Evolutionary conservation across 768 basidiomycete genomes (phyloP).

Genomic region (Sporobolomyces roseus): DNA sequence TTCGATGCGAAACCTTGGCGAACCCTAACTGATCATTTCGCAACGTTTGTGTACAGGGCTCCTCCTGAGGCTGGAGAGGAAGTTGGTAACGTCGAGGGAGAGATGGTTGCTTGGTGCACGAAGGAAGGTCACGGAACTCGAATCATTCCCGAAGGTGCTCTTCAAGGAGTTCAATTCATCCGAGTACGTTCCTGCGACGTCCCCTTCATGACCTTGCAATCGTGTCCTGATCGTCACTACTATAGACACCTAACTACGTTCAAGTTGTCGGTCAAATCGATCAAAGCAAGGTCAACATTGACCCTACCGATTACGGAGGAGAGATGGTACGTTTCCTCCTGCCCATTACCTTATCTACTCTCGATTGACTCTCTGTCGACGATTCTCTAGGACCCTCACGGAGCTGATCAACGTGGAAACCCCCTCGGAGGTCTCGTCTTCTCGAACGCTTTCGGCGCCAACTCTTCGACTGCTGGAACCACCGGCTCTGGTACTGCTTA

Average conservation of each 20-base stretch:
- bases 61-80: slow-evolving; percentile 28
- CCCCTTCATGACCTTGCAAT: background rate
- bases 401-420: slow-evolving; percentile 73
- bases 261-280: slow-evolving; percentile 61
- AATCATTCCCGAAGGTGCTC: slow-evolving; percentile 63
- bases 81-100: slow-evolving; percentile 43
- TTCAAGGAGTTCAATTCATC: slow-evolving; percentile 64
- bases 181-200: slow-evolving; percentile 7
- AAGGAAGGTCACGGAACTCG: slow-evolving; percentile 63
- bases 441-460: slow-evolving; percentile 58
- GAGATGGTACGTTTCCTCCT: slow-evolving; percentile 56
- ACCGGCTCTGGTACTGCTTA: slow-evolving; percentile 42
- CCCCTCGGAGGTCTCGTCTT: slow-evolving; percentile 56
- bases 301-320: slow-evolving; percentile 61
- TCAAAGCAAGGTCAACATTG: slow-evolving; percentile 60
- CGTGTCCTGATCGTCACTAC: too few relatives aligned
- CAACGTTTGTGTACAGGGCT: slow-evolving; percentile 9
- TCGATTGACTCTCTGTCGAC: slow-evolving; percentile 3
- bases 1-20: too few relatives aligned
- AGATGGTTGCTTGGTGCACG: slow-evolving; percentile 49
- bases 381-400: slow-evolving; percentile 59
- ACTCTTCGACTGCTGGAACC: slow-evolving; percentile 51
- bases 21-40: background rate
- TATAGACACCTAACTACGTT: slow-evolving; percentile 52
- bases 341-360: background rate